Evolutionary conservation across 768 basidiomycete species (phyloP), one percentile per base, ranked within the genome.

Genomic region (Russula dissimulans): DNA sequence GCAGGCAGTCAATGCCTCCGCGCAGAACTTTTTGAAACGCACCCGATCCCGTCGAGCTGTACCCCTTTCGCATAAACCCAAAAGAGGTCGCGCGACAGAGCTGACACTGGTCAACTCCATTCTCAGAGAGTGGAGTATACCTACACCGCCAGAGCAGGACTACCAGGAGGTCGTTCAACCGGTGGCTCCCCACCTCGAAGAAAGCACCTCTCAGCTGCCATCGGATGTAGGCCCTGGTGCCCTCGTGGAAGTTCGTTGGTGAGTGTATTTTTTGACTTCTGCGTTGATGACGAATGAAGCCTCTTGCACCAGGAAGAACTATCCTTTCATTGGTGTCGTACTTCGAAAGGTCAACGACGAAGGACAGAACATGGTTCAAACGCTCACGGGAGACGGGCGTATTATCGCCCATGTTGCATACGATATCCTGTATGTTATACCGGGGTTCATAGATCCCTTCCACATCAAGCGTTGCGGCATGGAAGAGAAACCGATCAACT

Each of bases 401-500:
- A 48, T 62, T 3, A 9, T 57, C 15, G 11, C 10, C 51, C 51
- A 62, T 32, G n/a, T 43, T 8, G 46, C 17, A 11, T 66, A 74
- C n/a, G 86, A 90, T 60, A 73, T 87, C 65, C 75, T 77, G 66
- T 87, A 85, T 68, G 66, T 75, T 29, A 72, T 88, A n/a, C 86
- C 86, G 0, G 70, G 72, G n/a, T 76, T 86, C 66, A 72, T 82
- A 29, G 68, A 79, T 14, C 53, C 61, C 44, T 75, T 80, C 60
- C 73, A 83, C 8, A 73, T 77, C 0, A 63, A 64, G 39, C 76
- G 81, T 36, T 86, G 84, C 66, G 83, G 85, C 1, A 44, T 45
- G 0, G 59, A 66, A 1, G 65, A 64, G 0, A 56, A 68, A 26
- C 69, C 79, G 0, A 45, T 52, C 9, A 73, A 69, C 32, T 66